Conservation (phyloP, 2,329 filamentous ascomycete species). For the Talaromyces sp. region DNA sequence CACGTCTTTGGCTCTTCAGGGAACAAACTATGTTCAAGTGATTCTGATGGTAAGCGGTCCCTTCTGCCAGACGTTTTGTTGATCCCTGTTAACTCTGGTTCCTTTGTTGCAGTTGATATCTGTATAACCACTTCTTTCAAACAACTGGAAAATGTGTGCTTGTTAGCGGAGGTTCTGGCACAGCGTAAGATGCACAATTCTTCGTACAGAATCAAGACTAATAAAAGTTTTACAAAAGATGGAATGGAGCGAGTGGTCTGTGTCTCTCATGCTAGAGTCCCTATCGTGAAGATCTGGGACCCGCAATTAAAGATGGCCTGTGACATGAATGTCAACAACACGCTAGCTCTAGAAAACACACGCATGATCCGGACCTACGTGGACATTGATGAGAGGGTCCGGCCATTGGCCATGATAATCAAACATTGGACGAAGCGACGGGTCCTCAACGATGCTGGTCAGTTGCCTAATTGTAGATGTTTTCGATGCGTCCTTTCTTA, state of each 20-base stretch:
- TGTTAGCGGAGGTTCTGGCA: conserved; percentile 79
- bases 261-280: conserved; percentile 90
- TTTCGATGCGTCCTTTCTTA: neutral
- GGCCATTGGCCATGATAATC: conserved; percentile 91
- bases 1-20: conserved; percentile 98
- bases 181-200: conserved; percentile 59
- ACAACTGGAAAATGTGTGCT: conserved; percentile 83
- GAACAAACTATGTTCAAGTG: conserved; percentile 88
- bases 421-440: conserved; percentile 95
- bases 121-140: conserved; percentile 93
- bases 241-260: conserved; percentile 97
- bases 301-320: conserved; percentile 84
- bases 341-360: conserved; percentile 89
- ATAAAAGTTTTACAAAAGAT: conserved; percentile 51
- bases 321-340: conserved; percentile 99
- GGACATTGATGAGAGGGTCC: conserved; percentile 83
- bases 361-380: conserved; percentile 98
- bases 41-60: conserved; percentile 73
- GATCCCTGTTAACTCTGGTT: neutral
- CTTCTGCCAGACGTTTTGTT: neutral
- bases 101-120: conserved; percentile 70
- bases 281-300: conserved; percentile 98
- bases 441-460: conserved; percentile 94
- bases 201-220: neutral
- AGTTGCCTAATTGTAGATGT: conserved; percentile 33